Evolutionary conservation across 2,329 filamentous ascomycete genomes (phyloP).

Genomic region (Lasiodiplodia sp.): DNA sequence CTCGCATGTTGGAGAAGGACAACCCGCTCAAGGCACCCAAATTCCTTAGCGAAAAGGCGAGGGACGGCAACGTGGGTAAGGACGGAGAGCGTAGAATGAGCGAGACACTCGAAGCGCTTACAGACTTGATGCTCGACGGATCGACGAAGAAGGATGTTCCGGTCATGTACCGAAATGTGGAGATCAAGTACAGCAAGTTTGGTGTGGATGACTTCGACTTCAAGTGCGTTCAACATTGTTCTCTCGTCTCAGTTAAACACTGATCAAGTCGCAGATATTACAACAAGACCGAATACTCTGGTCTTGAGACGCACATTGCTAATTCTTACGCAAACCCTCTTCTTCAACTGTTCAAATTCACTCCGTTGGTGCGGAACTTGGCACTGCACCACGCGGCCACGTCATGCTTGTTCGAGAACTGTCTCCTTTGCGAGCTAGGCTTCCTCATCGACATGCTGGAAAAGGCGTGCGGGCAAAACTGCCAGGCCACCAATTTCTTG

Average conservation of each 20-base stretch:
- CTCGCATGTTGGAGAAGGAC: conserved; percentile 67
- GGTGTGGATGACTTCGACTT: conserved; percentile 99
- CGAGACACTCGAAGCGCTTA: conserved; percentile 70
- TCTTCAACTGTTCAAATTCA: conserved; percentile 90
- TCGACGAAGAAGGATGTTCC: conserved; percentile 83
- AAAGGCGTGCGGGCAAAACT: conserved; percentile 91
- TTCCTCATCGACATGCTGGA: conserved; percentile 98
- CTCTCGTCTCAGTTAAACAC: background rate
- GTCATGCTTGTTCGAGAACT: conserved; percentile 80
- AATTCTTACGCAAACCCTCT: conserved; percentile 97
- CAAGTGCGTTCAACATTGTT: conserved; percentile 62
- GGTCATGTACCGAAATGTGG: conserved; percentile 88
- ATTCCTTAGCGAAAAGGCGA: conserved; percentile 92
- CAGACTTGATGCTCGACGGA: conserved; percentile 72
- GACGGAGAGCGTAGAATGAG: conserved; percentile 49
- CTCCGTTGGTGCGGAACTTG: conserved; percentile 84
- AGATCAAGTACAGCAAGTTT: conserved; percentile 99
- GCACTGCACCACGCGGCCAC: conserved; percentile 89
- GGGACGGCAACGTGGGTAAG: conserved; percentile 44
- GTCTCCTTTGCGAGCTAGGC: conserved; percentile 90
- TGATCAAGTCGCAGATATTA: conserved; percentile 70
- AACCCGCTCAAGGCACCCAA: conserved; percentile 79
- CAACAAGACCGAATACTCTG: conserved; percentile 91
- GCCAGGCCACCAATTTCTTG: conserved; percentile 93
- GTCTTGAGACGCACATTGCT: conserved; percentile 92